Evolutionary conservation across 768 basidiomycete genomes (phyloP).

Genomic region (Symmetrospora coprosmae): DNA sequence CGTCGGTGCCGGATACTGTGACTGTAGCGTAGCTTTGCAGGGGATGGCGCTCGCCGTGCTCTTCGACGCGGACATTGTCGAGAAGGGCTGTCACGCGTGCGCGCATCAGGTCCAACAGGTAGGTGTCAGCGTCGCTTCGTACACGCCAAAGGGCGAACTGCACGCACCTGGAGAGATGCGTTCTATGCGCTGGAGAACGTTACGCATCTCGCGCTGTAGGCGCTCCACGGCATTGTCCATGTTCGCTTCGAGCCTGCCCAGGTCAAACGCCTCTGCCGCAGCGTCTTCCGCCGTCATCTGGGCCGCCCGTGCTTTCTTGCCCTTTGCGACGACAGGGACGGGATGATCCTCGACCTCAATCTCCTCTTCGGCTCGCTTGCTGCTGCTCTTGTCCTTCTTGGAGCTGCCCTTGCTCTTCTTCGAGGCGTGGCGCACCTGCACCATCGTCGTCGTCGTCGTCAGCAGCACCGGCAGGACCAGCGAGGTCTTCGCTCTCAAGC

Average conservation of each 20-base stretch:
- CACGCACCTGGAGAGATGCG: slow-evolving; percentile 6
- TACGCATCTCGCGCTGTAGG: background rate
- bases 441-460: too few species aligned
- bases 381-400: background rate
- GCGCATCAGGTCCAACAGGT: too few species aligned
- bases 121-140: too few species aligned
- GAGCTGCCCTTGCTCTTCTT: background rate
- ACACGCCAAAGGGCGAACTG: background rate
- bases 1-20: background rate
- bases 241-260: slow-evolving; percentile 2
- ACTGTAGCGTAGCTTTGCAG: slow-evolving; percentile 9
- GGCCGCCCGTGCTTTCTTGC: slow-evolving; percentile 12
- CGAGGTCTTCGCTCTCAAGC: too few species aligned
- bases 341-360: slow-evolving; percentile 16
- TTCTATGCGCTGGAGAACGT: background rate
- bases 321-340: slow-evolving; percentile 13
- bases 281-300: slow-evolving; percentile 5
- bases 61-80: slow-evolving; percentile 5
- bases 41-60: slow-evolving; percentile 9
- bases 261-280: slow-evolving; percentile 13
- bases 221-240: slow-evolving; percentile 17
- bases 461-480: too few species aligned
- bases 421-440: too few species aligned
- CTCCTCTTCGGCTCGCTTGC: slow-evolving; percentile 3
- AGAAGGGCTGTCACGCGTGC: slow-evolving; percentile 14